A percentile compares a stretch with the other conserved stretches of the same genome.
phyloP scores from a whole-genome alignment of 2,329 filamentous ascomycete species.

The Tolypocladium endophyticum region DNA sequence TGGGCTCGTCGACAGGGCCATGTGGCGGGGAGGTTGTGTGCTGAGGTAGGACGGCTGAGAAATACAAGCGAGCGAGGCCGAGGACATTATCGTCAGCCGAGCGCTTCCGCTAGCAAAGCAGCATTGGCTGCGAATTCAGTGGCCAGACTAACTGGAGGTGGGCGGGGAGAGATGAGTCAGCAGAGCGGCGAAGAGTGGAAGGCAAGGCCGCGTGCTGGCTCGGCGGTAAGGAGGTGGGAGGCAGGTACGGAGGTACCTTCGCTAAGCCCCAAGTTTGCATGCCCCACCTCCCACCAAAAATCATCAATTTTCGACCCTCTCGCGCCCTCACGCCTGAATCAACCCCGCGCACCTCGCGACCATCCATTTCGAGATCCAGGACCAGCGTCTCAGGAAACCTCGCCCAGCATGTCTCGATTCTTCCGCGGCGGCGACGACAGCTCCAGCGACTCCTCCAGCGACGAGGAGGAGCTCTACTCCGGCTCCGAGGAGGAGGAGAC shows the following conservation, averaged over 20 bases:
- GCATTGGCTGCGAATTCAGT: constrained; percentile 1
- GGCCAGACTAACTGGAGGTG: background rate
- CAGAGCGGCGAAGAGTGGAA: background rate
- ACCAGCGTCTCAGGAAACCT: constrained; percentile 8
- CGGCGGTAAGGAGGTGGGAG: background rate
- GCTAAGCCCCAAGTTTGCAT: constrained; percentile 26
- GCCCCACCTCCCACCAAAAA: constrained; percentile 33
- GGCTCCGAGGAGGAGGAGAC: constrained; percentile 30
- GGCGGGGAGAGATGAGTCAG: constrained; percentile 1
- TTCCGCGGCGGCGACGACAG: constrained; percentile 88
- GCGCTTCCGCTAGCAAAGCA: background rate
- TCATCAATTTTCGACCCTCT: constrained; percentile 27
- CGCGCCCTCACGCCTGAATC: constrained; percentile 12
- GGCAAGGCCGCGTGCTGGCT: too few species aligned
- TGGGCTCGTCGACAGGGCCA: background rate
- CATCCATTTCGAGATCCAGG: constrained; percentile 7
- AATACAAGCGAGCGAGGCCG: constrained; percentile 2
- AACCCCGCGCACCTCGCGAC: constrained; percentile 26
- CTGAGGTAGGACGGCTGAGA: constrained; percentile 4
- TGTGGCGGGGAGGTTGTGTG: constrained; percentile 3
- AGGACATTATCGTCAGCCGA: constrained; percentile 1
- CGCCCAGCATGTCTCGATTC: constrained; percentile 80
- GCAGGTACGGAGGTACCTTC: constrained; percentile 7
- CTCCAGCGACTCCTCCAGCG: constrained; percentile 90
- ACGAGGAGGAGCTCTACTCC: constrained; percentile 90